Evolutionary conservation across 352 stramenopile species (phyloP), one percentile per base, ranked within the genome.

Genomic region (Saprolegnia parasitica): DNA sequence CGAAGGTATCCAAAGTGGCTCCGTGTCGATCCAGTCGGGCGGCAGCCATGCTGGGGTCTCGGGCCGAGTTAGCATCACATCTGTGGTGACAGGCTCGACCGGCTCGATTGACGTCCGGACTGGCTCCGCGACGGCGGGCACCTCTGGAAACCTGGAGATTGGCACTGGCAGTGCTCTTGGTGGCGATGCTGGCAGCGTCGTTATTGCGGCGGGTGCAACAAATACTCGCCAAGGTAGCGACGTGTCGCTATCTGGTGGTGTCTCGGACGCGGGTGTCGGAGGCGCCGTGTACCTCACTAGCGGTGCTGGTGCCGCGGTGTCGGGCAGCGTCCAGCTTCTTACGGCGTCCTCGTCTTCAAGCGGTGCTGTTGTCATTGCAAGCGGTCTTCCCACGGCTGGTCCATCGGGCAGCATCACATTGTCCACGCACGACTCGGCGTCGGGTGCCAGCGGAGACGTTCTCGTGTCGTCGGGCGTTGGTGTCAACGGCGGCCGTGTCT

Each of bases 241-340:
- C 9, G 56, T 62, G 18, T 21, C 56, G 20, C 11, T 62, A 9
- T 0, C 11, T 62, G 42, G 56, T 39, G 56, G 56, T 35, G 29
- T 35, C 20, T 62, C 56, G 20, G 39, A 23, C 56, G 8, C 42
- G 11, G 23, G 21, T 13, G 18, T 21, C 26, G 35, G 42, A 9
- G 42, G 56, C 5, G 56, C 35, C 16, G 26, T 32, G 8, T 11
- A 20, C 11, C 23, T 40, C 42, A 9, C n/a, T 21, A 62, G 56
- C 26, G 37, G 35, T n/a, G 23, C 23, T 23, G 42, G 42, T 24
- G 18, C 21, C 18, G 42, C 40, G 8, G 8, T 20, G n/a, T 62
- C 56, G 46, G 60, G 60, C 24, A 67, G n/a, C 24, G 60, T 67
- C 29, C 18, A 26, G n/a, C 16, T 67, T 55, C 60, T 24, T 26